Percentiles rank a stretch among this genome's conserved stretches.
Conservation (phyloP, 768 basidiomycete genomes). For the Pluteus cervinus region DNA sequence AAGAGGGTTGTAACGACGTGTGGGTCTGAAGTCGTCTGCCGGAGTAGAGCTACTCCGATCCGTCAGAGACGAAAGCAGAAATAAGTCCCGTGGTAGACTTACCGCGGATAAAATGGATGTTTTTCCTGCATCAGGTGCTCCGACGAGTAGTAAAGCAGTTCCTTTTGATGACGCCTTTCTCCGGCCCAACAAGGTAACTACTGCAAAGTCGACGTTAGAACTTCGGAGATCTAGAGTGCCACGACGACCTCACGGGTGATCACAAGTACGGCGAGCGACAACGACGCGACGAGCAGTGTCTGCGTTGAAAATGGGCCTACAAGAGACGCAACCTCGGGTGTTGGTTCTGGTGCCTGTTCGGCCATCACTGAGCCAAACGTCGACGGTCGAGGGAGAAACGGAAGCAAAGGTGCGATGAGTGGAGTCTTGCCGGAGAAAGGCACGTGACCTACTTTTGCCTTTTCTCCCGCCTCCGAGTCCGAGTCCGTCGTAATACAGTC, state of each 20-base stretch:
- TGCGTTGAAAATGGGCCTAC: conserved; percentile 30
- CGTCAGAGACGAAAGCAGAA: conserved; percentile 3
- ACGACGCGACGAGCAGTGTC: conserved; percentile 34
- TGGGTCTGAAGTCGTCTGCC: conserved; percentile 60
- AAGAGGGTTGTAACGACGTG: conserved; percentile 73
- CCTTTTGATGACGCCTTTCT: conserved; percentile 43
- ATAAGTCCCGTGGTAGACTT: conserved; percentile 18
- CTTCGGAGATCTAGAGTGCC: not conserved
- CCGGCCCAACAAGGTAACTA: conserved; percentile 36
- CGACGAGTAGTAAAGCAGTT: conserved; percentile 67
- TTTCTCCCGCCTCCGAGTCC: no score
- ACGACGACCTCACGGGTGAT: conserved; percentile 6
- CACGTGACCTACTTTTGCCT: no score
- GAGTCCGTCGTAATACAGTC: no score
- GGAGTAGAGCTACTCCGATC: conserved; percentile 50
- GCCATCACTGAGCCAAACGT: no score
- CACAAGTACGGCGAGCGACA: conserved; percentile 38
- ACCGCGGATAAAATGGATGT: conserved; percentile 72
- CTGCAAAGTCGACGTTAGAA: conserved; percentile 18
- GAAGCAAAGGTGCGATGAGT: no score
- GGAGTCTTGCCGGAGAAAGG: no score
- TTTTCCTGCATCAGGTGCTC: conserved; percentile 74
- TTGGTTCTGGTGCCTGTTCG: no score
- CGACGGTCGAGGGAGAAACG: no score
- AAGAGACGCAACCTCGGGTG: conserved; percentile 31